Conservation (phyloP, 1,284 basidiomycete species). For the Dichomitus squalens region DNA sequence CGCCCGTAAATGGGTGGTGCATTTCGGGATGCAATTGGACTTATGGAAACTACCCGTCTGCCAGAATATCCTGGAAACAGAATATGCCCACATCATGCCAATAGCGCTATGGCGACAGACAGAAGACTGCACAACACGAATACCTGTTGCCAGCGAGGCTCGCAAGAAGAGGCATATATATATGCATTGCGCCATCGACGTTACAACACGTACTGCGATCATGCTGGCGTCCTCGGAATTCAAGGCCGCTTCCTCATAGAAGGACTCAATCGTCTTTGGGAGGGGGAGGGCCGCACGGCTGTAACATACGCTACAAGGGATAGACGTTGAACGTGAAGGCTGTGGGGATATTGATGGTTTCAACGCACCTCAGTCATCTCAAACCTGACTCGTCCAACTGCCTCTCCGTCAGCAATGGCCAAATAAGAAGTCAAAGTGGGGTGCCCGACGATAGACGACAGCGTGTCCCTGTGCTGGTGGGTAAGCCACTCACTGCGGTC, state of each 20-base stretch:
- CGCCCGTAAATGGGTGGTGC: slow-evolving; percentile 1
- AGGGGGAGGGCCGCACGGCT: slow-evolving; percentile 97
- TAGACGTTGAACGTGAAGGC: background rate
- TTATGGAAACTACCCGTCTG: background rate
- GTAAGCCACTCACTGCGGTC: slow-evolving; percentile 91
- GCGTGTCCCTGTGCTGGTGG: slow-evolving; percentile 95
- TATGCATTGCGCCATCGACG: slow-evolving; percentile 4
- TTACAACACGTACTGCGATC: slow-evolving; percentile 16
- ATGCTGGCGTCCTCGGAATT: background rate
- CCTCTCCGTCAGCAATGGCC: slow-evolving; percentile 92
- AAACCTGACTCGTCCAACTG: slow-evolving; percentile 87
- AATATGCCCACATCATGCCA: background rate
- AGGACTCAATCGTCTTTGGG: slow-evolving; percentile 73
- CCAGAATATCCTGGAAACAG: background rate
- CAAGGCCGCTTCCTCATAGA: background rate
- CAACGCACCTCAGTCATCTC: slow-evolving; percentile 90
- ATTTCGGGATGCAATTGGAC: too few relatives aligned
- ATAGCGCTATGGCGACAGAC: background rate
- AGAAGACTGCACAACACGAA: background rate
- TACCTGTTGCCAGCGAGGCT: background rate
- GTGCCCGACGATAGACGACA: slow-evolving; percentile 91
- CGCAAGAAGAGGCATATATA: background rate
- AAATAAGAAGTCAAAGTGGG: slow-evolving; percentile 85
- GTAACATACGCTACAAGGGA: slow-evolving; percentile 82
- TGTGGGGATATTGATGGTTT: background rate